Evolutionary conservation across 2,329 filamentous ascomycete genomes (phyloP), one percentile per base, ranked within the genome.

Genomic region (Colletotrichum zoysiae): DNA sequence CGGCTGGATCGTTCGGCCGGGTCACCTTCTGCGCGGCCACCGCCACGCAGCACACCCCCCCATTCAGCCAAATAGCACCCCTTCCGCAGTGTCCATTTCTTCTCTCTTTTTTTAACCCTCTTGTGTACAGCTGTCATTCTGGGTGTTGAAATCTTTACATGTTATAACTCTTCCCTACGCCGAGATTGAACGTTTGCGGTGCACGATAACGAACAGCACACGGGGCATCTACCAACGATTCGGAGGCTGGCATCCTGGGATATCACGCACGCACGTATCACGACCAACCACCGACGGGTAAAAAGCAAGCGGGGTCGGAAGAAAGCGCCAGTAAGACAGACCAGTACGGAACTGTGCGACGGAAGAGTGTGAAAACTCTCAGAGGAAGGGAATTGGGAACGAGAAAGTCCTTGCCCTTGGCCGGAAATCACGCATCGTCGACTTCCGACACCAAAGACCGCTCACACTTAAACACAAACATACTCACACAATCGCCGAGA

Each of bases 401-500:
- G 30, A 48, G 14, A 40, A 18, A 7, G 53, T 16, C 23, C 23
- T 30, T 2, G 38, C 20, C 35, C 14, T 40, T 14, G 6, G 51
- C 44, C 16, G 35, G 30, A 60, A 60, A 59, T 11, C 40, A 30
- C 20, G 35, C 30, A 53, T 57, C 11, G 51, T 20, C 55, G n/a
- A 51, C 50, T 35, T 44, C 23, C 44, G 55, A 61, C 38, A 44
- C 20, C 30, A n/a, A 16, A 56, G 16, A 6, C n/a, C 16, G 14
- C 16, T 30, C 16, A 55, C 7, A 42, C 42, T 7, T 8, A 42
- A 16, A 30, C 18, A 53, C 40, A 33, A n/a, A 48, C 48, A 38
- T 51, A 65, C 58, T 5, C 30, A 73, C 53, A 70, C 50, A 70
- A 73, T 65, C 55, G 44, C 60, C 80, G 82, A 74, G 33, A 89